phyloP scores from a whole-genome alignment of 2,329 filamentous ascomycete genomes.

The Phialophora expanda region DNA sequence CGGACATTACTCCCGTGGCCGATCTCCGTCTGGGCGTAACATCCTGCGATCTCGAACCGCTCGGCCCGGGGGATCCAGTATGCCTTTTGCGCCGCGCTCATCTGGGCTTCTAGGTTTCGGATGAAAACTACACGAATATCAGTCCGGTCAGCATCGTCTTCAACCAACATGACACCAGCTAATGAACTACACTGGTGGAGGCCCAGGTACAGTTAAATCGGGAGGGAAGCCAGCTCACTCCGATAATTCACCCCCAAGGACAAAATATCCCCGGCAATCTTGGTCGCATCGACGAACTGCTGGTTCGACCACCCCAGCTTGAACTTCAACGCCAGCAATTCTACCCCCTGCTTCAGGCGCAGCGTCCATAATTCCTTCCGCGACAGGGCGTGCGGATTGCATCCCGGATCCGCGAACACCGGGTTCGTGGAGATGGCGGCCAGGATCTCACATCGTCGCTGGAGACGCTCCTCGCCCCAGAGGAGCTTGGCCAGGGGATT shows the following conservation, averaged over 20 bases:
- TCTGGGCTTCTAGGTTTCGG: conserved; percentile 37
- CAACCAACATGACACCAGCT: background rate
- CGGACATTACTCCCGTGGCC: conserved; percentile 42
- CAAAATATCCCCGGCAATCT: conserved; percentile 9
- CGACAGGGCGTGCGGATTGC: conserved; percentile 20
- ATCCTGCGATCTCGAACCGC: conserved; percentile 41
- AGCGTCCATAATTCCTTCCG: conserved; percentile 28
- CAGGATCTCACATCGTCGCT: conserved; percentile 12
- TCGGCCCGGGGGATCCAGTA: conserved; percentile 38
- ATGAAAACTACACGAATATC: conserved; percentile 29
- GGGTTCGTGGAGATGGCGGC: conserved; percentile 9
- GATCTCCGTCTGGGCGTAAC: conserved; percentile 43
- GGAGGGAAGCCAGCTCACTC: conserved; percentile 2
- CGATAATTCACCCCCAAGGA: conserved; percentile 12
- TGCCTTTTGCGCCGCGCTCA: conserved; percentile 37
- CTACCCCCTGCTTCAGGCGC: conserved; percentile 19
- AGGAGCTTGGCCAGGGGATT: conserved; percentile 8
- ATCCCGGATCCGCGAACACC: background rate
- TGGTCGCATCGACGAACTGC: conserved; percentile 21
- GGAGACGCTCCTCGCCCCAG: conserved; percentile 18
- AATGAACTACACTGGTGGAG: background rate
- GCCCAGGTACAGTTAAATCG: background rate
- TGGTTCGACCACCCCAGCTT: conserved; percentile 22
- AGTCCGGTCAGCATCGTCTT: background rate
- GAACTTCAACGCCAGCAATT: conserved; percentile 23